Conservation (phyloP, 352 stramenopile species). For the Pythium guiyangense region DNA sequence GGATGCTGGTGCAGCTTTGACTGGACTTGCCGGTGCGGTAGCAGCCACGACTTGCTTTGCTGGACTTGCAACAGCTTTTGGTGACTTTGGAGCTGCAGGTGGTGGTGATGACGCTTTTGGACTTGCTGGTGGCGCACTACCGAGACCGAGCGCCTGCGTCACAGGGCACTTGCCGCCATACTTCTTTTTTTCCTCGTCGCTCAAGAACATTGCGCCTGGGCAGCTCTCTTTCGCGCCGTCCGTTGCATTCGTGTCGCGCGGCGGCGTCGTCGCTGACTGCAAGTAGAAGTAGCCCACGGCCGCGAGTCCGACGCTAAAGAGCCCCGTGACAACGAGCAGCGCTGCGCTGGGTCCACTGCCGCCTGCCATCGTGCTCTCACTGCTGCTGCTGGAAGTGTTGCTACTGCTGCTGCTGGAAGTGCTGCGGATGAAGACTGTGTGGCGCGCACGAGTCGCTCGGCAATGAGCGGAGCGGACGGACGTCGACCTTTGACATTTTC, state of each 20-base stretch:
- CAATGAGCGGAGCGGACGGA: neutral
- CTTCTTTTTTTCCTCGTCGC: slow-evolving; percentile 26
- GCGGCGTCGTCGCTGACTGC: slow-evolving; percentile 15
- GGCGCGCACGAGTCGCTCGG: neutral
- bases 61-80: slow-evolving; percentile 1
- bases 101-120: slow-evolving; percentile 10
- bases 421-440: neutral
- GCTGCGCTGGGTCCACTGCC: slow-evolving; percentile 25
- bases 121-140: slow-evolving; percentile 5
- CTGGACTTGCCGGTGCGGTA: slow-evolving; percentile 3
- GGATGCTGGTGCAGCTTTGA: neutral
- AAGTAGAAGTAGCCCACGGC: slow-evolving; percentile 58
- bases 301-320: slow-evolving; percentile 54
- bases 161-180: slow-evolving; percentile 36
- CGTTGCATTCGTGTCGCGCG: neutral
- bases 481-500: too few relatives aligned
- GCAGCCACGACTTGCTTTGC: slow-evolving; percentile 4
- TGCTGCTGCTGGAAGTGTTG: neutral
- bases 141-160: slow-evolving; percentile 24
- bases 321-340: slow-evolving; percentile 54
- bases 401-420: neutral
- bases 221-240: slow-evolving; percentile 13
- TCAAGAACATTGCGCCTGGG: slow-evolving; percentile 24
- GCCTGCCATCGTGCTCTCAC: slow-evolving; percentile 25
- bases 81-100: neutral